Evolutionary conservation across 1,284 basidiomycete genomes (phyloP).

Genomic region (Puccinia polysora): DNA sequence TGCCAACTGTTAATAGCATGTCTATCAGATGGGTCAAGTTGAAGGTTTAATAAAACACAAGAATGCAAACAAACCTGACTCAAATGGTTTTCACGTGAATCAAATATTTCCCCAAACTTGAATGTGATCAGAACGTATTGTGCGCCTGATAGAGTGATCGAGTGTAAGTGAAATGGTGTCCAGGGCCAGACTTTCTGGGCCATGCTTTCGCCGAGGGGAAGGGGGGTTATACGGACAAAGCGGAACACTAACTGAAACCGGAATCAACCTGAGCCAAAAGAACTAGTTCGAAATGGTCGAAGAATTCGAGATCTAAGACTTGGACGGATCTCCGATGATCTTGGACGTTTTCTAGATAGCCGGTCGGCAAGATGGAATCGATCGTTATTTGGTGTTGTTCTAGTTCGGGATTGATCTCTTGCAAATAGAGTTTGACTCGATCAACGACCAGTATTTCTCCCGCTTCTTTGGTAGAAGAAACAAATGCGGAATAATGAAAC

Average conservation of each 20-base stretch:
- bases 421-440: slow-evolving; percentile 7
- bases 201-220: too few relatives aligned
- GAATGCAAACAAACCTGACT: slow-evolving; percentile 2
- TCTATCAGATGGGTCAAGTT: too few relatives aligned
- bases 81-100: neutral
- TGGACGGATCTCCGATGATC: slow-evolving; percentile 2
- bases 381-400: slow-evolving; percentile 19
- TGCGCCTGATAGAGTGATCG: neutral
- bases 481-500: slow-evolving; percentile 22
- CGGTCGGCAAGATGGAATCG: neutral
- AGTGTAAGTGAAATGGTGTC: too few relatives aligned
- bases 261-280: slow-evolving; percentile 22
- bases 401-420: neutral
- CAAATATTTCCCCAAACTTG: slow-evolving; percentile 9
- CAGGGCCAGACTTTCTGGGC: too few relatives aligned
- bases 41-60: too few relatives aligned
- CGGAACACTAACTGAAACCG: slow-evolving; percentile 15
- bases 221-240: neutral
- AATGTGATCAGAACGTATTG: slow-evolving; percentile 26
- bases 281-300: slow-evolving; percentile 34
- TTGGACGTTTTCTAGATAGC: neutral
- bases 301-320: slow-evolving; percentile 29
- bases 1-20: too few relatives aligned
- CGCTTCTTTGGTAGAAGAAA: neutral
- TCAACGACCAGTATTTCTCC: slow-evolving; percentile 2